phyloP scores from a whole-genome alignment of 2,329 filamentous ascomycete species.

The Aschersonia sp. region DNA sequence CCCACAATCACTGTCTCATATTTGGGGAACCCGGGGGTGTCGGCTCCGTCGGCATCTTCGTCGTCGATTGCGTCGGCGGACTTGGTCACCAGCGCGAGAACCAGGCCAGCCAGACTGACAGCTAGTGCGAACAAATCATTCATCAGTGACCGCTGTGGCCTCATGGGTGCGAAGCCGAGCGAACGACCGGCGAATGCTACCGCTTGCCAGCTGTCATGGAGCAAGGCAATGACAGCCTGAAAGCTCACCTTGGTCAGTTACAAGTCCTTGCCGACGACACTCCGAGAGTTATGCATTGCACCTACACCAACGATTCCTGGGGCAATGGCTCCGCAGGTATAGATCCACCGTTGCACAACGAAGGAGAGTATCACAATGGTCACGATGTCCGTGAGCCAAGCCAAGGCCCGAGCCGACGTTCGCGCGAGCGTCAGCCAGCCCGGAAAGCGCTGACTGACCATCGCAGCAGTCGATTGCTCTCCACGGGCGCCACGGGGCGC shows the following conservation, averaged over 20 bases:
- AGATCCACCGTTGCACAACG: slow-evolving; percentile 16
- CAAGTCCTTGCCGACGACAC: background rate
- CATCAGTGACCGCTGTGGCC: slow-evolving; percentile 13
- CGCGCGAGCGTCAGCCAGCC: slow-evolving; percentile 7
- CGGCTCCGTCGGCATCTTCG: background rate
- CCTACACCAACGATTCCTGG: slow-evolving; percentile 18
- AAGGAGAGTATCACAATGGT: slow-evolving; percentile 17
- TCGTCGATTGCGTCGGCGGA: background rate
- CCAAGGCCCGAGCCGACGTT: slow-evolving; percentile 12
- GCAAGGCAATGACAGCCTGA: slow-evolving; percentile 13
- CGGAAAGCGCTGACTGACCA: slow-evolving; percentile 2
- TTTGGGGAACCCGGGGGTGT: background rate
- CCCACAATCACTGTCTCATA: background rate
- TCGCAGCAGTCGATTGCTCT: background rate
- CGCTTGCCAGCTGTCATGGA: slow-evolving; percentile 23
- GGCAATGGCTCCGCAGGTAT: slow-evolving; percentile 13
- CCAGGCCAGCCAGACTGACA: slow-evolving; percentile 18
- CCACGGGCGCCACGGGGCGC: no score
- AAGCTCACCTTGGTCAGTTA: background rate
- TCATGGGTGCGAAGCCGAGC: slow-evolving; percentile 11
- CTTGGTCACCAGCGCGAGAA: slow-evolving; percentile 16
- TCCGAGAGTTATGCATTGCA: slow-evolving; percentile 1
- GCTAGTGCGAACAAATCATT: slow-evolving; percentile 19
- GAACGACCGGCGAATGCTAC: slow-evolving; percentile 13
- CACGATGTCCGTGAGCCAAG: slow-evolving; percentile 17